Conservation (phyloP, 2,329 filamentous ascomycete species). For the Monilinia aucupariae region DNA sequence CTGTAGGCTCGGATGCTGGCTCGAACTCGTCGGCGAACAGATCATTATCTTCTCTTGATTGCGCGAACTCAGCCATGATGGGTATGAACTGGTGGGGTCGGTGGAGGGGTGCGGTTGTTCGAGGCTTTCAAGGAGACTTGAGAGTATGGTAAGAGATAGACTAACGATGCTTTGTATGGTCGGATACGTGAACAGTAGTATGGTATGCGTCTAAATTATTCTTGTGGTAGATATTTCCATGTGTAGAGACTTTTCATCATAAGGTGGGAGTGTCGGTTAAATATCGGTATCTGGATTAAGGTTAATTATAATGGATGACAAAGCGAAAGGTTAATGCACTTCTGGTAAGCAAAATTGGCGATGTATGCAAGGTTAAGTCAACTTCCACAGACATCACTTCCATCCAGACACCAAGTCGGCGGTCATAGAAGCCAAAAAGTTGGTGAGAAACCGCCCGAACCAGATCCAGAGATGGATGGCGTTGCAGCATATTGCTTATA, state of each 20-base stretch:
- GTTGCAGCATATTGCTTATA: too few species aligned
- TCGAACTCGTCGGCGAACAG: conserved; percentile 36
- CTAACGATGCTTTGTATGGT: not conserved
- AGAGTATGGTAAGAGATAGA: not conserved
- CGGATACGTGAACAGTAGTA: not conserved
- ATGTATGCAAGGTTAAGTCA: too few species aligned
- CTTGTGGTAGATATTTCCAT: not conserved
- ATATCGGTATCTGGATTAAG: not conserved
- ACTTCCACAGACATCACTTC: too few species aligned
- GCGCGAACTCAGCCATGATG: conserved; percentile 35
- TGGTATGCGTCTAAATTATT: not conserved
- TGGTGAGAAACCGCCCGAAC: too few species aligned
- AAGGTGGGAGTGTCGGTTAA: not conserved
- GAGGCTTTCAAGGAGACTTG: not conserved
- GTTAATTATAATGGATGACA: not conserved
- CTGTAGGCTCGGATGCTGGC: conserved; percentile 25
- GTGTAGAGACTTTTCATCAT: conserved; percentile 1
- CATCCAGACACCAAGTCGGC: too few species aligned
- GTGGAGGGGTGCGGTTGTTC: not conserved
- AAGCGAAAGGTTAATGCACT: too few species aligned
- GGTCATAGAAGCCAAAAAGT: too few species aligned
- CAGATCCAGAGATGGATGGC: too few species aligned
- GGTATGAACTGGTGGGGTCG: conserved; percentile 3
- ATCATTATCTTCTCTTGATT: conserved; percentile 34
- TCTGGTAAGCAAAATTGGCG: too few species aligned